phyloP scores from a whole-genome alignment of 768 basidiomycete species.

The Amylocystis lapponica region DNA sequence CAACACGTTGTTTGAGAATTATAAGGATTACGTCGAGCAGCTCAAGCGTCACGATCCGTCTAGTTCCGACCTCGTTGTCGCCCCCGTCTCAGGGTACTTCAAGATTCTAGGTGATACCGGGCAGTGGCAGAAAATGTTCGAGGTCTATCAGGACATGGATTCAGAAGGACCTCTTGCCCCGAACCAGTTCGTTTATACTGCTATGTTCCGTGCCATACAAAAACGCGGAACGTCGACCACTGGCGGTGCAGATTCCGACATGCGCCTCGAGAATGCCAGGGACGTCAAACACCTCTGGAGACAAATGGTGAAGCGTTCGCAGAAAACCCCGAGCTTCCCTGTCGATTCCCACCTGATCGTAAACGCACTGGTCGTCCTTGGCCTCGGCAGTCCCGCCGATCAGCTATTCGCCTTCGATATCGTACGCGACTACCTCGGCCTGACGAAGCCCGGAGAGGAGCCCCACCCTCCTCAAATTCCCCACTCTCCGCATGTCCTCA shows the following conservation, averaged over 20 bases:
- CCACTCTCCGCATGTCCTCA: conserved; percentile 44
- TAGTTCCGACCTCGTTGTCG: conserved; percentile 41
- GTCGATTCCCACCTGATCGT: conserved; percentile 52
- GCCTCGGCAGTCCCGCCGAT: conserved; percentile 51
- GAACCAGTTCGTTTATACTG: conserved; percentile 54
- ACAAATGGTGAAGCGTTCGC: conserved; percentile 49
- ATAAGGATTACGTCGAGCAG: conserved; percentile 43
- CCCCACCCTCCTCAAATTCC: conserved; percentile 31
- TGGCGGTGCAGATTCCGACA: conserved; percentile 9
- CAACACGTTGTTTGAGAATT: conserved; percentile 55
- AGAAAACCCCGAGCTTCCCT: conserved; percentile 38
- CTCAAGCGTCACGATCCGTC: conserved; percentile 42
- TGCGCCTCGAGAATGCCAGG: conserved; percentile 41
- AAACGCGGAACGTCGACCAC: conserved; percentile 22
- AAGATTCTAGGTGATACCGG: conserved; percentile 57
- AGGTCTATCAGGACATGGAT: conserved; percentile 67
- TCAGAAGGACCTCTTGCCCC: conserved; percentile 58
- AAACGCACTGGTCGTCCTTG: conserved; percentile 48
- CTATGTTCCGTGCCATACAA: conserved; percentile 52
- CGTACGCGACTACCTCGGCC: conserved; percentile 55
- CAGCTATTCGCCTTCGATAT: conserved; percentile 65
- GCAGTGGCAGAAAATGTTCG: conserved; percentile 62
- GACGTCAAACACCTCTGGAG: conserved; percentile 72
- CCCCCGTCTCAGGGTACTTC: conserved; percentile 58
- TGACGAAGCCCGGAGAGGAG: conserved; percentile 41